Evolutionary conservation across 306 rosid species (phyloP).

Genomic region (Gastrolobium villosum): DNA sequence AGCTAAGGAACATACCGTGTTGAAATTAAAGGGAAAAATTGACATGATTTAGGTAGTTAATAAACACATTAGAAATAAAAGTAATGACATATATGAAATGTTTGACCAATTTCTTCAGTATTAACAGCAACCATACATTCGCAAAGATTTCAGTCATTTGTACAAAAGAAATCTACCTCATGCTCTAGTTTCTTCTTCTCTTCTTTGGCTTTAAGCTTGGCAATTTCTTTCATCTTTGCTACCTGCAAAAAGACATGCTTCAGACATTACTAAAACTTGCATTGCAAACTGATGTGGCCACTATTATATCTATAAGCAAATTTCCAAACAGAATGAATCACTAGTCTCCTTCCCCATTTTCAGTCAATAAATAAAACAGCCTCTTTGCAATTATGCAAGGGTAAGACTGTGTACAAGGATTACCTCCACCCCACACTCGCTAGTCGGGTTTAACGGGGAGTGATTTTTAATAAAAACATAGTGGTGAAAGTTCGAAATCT

Average conservation of each 20-base stretch:
- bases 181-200: constrained; percentile 83
- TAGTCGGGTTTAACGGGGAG: too few species aligned
- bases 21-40: constrained; percentile 4
- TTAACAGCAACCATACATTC: constrained; percentile 25
- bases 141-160: constrained; percentile 35
- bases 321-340: constrained; percentile 25
- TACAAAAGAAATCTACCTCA: constrained; percentile 66
- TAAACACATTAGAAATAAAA: not conserved
- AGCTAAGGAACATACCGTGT: constrained; percentile 13
- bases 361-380: not conserved
- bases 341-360: not conserved
- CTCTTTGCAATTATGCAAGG: too few species aligned
- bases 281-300: constrained; percentile 32
- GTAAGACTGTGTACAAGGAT: too few species aligned
- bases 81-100: constrained; percentile 29
- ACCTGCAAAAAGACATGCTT: constrained; percentile 64
- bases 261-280: constrained; percentile 28
- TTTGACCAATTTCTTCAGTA: constrained; percentile 29
- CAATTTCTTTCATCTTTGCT: constrained; percentile 88
- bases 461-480: too few species aligned
- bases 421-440: too few species aligned
- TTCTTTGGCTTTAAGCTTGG: constrained; percentile 83
- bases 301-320: constrained; percentile 21
- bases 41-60: constrained; percentile 22
- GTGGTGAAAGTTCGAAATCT: constrained; percentile 1